Base-by-base conservation (phyloP, 2,329 filamentous ascomycete species). In the Apiospora arundinis region DNA sequence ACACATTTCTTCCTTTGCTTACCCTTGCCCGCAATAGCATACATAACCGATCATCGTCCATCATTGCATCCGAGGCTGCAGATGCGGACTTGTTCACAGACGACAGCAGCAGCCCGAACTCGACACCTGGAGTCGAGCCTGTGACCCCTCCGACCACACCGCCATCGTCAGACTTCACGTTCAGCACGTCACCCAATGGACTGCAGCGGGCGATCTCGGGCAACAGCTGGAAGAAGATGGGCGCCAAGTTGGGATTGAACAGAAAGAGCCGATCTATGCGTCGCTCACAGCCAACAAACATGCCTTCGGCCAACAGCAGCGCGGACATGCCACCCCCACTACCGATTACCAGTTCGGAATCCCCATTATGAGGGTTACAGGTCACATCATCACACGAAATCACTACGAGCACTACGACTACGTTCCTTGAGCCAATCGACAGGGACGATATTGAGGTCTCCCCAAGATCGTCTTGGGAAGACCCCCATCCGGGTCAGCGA, bases 111-210 rank as follows among this genome's bases (percentile, higher is more conserved):
- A 88, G 87, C 73, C 86, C 87, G n/a, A 86, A 85, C 71, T 91
- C 90, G 69, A 84, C 89, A 45, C 80, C 86, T 67, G 79, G 82
- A 37, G 83, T 85, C 72, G 91, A 92, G 77, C 92, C 87, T 3
- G 91, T 94, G 85, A 95, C 93, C 4, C 93, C 93, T 0, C 92
- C 92, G 0, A 93, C 89, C 2, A 93, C 91, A 3, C 92, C 93
- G 45, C 92, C 92, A 0, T 89, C 87, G 0, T 86, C 88, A 0
- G 88, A 91, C 73, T 89, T 86, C 82, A 79, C 82, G 4, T 87
- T 88, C 74, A 82, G 82, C 73, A 80, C 85, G 0, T 88, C 88
- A 6, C 87, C 87, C 0, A 86, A 84, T n/a, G 83, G 85, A 18
- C 80, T 90, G 28, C 87, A 89, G 67, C 84, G 87, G 70, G 87